phyloP scores from a whole-genome alignment of 163 green algal genomes.

The Scenedesmus sp. region DNA sequence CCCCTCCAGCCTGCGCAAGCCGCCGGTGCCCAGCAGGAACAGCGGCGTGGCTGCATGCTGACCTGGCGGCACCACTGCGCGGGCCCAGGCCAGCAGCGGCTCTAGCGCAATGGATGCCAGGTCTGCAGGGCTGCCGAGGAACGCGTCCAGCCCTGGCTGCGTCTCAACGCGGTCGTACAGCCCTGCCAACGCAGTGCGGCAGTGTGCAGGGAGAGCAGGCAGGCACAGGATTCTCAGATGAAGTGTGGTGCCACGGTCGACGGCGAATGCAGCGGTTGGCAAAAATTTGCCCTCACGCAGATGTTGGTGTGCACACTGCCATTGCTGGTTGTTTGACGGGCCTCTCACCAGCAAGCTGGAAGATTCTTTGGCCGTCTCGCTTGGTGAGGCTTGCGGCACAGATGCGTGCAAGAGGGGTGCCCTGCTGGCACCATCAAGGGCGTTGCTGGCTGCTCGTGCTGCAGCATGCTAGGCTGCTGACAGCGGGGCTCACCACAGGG shows the following conservation, averaged over 20 bases:
- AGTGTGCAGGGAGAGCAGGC: background rate
- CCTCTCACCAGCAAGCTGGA: background rate
- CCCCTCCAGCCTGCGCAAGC: slow-evolving; percentile 74
- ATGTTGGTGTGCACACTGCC: background rate
- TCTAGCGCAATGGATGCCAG: slow-evolving; percentile 61
- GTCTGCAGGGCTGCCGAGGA: slow-evolving; percentile 54
- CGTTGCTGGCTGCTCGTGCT: background rate
- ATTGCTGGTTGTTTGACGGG: too few species aligned
- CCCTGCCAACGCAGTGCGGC: slow-evolving; percentile 41
- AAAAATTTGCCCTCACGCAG: too few species aligned
- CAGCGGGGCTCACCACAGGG: background rate
- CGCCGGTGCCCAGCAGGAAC: slow-evolving; percentile 85
- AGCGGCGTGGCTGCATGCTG: slow-evolving; percentile 66
- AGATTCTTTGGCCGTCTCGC: background rate
- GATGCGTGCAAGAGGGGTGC: background rate
- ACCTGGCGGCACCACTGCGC: slow-evolving; percentile 70
- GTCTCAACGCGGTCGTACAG: slow-evolving; percentile 87
- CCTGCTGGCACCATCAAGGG: background rate
- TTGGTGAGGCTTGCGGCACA: background rate
- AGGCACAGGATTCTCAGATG: background rate
- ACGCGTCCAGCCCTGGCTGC: slow-evolving; percentile 80
- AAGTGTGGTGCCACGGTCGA: background rate
- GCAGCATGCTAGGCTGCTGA: background rate
- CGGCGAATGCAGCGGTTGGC: background rate
- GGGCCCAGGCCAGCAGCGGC: slow-evolving; percentile 80